A percentile compares a stretch with the other conserved stretches of the same genome.
phyloP scores from a whole-genome alignment of 2,329 filamentous ascomycete genomes.

The Neonectria sp. region DNA sequence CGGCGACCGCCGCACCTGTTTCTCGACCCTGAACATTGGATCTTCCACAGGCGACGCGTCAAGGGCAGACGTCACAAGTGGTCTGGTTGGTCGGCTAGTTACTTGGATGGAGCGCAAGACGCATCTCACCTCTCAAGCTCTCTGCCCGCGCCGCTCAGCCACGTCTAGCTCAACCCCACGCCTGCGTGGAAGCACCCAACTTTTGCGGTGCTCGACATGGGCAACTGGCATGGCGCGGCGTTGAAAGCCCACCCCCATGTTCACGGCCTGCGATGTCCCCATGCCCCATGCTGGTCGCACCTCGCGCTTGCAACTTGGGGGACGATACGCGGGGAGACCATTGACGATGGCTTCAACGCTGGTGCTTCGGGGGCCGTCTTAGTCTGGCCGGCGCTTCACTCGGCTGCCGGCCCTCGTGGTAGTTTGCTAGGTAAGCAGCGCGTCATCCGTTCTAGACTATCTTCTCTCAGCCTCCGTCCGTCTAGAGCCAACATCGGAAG shows the following conservation, averaged over 20 bases:
- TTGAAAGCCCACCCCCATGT: constrained; percentile 13
- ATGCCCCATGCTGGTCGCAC: constrained; percentile 16
- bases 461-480: background rate
- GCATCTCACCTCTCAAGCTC: constrained; percentile 9
- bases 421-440: constrained; percentile 32
- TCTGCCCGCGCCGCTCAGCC: constrained; percentile 25
- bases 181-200: constrained; percentile 29
- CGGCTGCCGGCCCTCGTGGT: constrained; percentile 29
- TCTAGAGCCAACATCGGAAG: background rate
- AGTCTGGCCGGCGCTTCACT: constrained; percentile 38
- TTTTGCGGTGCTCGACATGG: constrained; percentile 24
- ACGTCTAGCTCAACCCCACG: constrained; percentile 30
- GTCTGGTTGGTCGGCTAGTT: constrained; percentile 22
- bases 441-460: constrained; percentile 25
- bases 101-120: background rate
- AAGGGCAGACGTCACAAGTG: constrained; percentile 35
- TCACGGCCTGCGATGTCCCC: constrained; percentile 14
- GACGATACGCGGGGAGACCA: constrained; percentile 17
- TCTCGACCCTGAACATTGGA: constrained; percentile 18
- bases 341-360: constrained; percentile 35
- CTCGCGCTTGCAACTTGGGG: constrained; percentile 15
- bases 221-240: constrained; percentile 2
- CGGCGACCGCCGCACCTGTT: constrained; percentile 13
- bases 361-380: constrained; percentile 9
- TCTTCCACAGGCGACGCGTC: constrained; percentile 30